Percentiles rank a stretch among this genome's conserved stretches.
Conservation (phyloP, 139 green algal species). For the Limnomonas spitsbergensis region DNA sequence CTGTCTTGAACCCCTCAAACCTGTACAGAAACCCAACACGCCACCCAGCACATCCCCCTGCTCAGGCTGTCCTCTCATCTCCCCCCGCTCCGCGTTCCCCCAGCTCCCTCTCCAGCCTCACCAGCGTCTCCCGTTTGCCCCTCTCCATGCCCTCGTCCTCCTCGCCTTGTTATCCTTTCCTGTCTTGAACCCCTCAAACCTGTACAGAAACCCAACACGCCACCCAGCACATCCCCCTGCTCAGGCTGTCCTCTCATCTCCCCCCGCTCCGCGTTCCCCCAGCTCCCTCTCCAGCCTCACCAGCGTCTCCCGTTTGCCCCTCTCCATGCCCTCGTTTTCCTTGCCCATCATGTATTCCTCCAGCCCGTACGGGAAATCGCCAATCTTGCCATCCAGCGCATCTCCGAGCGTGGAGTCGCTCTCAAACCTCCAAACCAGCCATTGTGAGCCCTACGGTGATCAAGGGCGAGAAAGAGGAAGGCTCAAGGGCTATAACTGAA, state of each 20-base stretch:
- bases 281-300: conserved; percentile 24
- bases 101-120: conserved; percentile 18
- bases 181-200: conserved; percentile 52
- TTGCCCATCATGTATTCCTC: conserved; percentile 58
- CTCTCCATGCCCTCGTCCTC: conserved; percentile 20
- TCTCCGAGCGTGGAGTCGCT: conserved; percentile 80
- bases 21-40: no score
- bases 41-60: no score
- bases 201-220: conserved; percentile 18
- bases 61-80: no score
- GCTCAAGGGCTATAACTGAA: no score
- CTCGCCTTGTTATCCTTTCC: no score
- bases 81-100: no score
- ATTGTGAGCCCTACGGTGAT: conserved; percentile 79
- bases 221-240: conserved; percentile 70
- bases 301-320: conserved; percentile 48
- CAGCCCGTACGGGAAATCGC: conserved; percentile 1
- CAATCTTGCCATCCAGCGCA: conserved; percentile 55
- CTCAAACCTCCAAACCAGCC: conserved; percentile 91
- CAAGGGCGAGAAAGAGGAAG: conserved; percentile 68
- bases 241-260: no score
- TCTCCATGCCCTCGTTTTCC: conserved; percentile 18
- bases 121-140: conserved; percentile 49
- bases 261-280: no score
- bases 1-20: no score